Evolutionary conservation across 345 rosid species (phyloP), one percentile per base, ranked within the genome.

Genomic region (Mangifera indica): DNA sequence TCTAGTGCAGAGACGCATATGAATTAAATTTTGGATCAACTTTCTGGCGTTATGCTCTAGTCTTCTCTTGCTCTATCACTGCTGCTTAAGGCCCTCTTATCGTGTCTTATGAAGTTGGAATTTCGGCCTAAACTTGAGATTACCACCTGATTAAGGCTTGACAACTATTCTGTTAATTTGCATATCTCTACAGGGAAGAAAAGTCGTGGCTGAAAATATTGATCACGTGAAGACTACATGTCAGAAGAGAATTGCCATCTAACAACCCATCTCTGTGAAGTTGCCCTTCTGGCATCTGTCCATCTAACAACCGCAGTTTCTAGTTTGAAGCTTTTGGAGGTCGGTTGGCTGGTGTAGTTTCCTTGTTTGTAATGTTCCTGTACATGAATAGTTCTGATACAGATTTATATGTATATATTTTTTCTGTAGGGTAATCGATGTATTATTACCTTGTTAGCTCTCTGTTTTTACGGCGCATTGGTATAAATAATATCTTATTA

Each of bases 101-200:
- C 26, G 24, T 66, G n/a, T 66, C 7, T 6, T 10, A 26, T n/a
- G 2, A 29, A 25, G 15, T 51, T 49, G 8, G 4, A 17, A 12
- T 18, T 66, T 22, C 44, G 20, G 20, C 45, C 15, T 10, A 32
- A 26, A 64, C 20, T 64, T 46, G 68, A 46, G 24, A 29, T 60
- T 62, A 56, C 26, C 1, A 24, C 48, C 37, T 46, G 10, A 1
- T 5, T 15, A 13, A 10, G 52, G 24, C 49, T 21, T 54, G 20
- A 56, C 20, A 25, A 53, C 24, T 72, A 34, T 65, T 58, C 46
- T 69, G 32, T 17, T 70, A 37, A 32, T 59, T 60, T 68, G 29
- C 2, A 22, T 66, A 64, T 55, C 34, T 67, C 13, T 67, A 73
- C 82, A 79, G 85, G 79, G 70, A 76, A 75, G 79, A 72, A 74